These are phyloP conservation scores for Phylloporus arenicola DNA, from an alignment of 768 basidiomycete genomes.

Conservation along the genomic window DNA sequence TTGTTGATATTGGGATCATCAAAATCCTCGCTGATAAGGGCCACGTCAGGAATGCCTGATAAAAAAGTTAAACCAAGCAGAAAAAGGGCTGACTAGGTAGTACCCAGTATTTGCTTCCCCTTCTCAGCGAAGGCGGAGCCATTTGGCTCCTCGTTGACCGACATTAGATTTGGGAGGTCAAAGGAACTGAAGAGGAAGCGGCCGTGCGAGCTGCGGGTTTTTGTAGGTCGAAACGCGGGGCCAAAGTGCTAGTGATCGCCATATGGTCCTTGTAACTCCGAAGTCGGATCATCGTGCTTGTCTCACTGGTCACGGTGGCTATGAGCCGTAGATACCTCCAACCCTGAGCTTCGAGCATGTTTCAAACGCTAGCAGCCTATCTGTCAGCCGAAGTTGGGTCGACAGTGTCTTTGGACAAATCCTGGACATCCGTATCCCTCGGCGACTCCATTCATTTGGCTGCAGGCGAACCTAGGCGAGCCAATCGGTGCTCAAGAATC, in stretches of 20 bases:
- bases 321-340: too few species aligned
- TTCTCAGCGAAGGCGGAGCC: conserved; percentile 19
- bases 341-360: too few species aligned
- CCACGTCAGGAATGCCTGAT: conserved; percentile 2
- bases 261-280: not conserved
- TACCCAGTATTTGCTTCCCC: conserved; percentile 19
- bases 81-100: not conserved
- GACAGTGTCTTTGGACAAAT: too few species aligned
- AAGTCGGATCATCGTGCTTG: too few species aligned
- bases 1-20: conserved; percentile 37
- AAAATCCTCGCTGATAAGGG: conserved; percentile 21
- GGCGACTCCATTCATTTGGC: too few species aligned
- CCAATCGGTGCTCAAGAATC: too few species aligned
- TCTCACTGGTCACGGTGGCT: too few species aligned
- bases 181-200: not conserved
- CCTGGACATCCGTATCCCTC: too few species aligned
- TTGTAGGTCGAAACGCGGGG: conserved; percentile 7
- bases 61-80: not conserved
- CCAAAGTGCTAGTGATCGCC: not conserved
- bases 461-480: too few species aligned
- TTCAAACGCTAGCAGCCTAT: too few species aligned
- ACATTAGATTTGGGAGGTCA: conserved; percentile 13
- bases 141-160: conserved; percentile 12
- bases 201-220: conserved; percentile 3
- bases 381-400: too few species aligned